These are phyloP conservation scores for Penicillium fuscoglaucum DNA, from an alignment of 2,329 filamentous ascomycete genomes.

Conservation along the genomic window DNA sequence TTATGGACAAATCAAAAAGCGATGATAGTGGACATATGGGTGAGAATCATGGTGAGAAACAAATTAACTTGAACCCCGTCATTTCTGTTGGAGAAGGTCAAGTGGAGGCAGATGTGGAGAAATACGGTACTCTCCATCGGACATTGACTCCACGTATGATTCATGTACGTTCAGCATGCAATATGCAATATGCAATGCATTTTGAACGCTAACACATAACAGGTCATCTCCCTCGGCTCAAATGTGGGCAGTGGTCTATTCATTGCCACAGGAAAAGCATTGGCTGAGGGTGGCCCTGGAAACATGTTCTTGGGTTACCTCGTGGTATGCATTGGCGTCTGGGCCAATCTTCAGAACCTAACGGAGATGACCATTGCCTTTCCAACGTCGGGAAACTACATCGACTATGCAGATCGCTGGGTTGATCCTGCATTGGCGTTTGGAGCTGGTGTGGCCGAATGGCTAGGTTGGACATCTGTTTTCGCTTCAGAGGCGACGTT, in stretches of 20 bases:
- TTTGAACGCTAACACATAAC: too few species aligned
- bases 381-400: slow-evolving; percentile 39
- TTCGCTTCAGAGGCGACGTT: slow-evolving; percentile 26
- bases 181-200: too few species aligned
- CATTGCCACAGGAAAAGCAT: slow-evolving; percentile 22
- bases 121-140: neutral
- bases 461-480: slow-evolving; percentile 19
- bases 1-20: neutral
- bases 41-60: neutral
- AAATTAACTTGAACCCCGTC: neutral
- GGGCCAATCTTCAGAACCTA: slow-evolving; percentile 35
- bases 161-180: slow-evolving; percentile 14
- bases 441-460: slow-evolving; percentile 33
- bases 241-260: slow-evolving; percentile 21
- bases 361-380: slow-evolving; percentile 43
- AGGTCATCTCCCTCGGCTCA: slow-evolving; percentile 11
- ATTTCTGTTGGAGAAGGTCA: neutral
- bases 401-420: slow-evolving; percentile 44
- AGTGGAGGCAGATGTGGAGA: neutral
- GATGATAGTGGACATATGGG: neutral
- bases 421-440: slow-evolving; percentile 43
- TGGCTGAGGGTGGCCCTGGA: slow-evolving; percentile 35
- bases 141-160: slow-evolving; percentile 29
- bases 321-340: slow-evolving; percentile 32
- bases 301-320: slow-evolving; percentile 37